These are phyloP conservation scores for Juncus inflexus DNA, from an alignment of 176 grass and related monocot species.

Conservation along the genomic window DNA sequence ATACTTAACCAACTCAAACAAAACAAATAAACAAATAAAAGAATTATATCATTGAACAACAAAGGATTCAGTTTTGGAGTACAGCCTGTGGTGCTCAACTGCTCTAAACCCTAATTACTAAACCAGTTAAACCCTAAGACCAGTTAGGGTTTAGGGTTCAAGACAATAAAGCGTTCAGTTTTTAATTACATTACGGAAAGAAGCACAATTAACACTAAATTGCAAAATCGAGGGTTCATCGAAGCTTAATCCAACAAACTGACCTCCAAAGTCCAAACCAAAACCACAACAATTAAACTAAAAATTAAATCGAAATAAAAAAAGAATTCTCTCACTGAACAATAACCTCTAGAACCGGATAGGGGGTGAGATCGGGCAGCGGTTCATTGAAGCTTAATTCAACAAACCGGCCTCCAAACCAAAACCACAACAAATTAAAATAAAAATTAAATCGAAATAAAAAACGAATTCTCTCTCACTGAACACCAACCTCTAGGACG, in stretches of 20 bases:
- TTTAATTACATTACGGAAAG: no score
- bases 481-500: conserved; percentile 52
- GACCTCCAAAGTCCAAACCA: not conserved
- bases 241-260: not conserved
- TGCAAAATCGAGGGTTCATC: not conserved
- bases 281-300: not conserved
- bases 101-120: no score
- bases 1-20: no score
- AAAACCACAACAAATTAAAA: not conserved
- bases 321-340: not conserved
- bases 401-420: not conserved
- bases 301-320: not conserved
- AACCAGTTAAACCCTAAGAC: no score
- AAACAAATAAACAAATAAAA: no score
- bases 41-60: no score
- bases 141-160: no score
- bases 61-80: no score
- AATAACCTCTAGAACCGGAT: conserved; percentile 72
- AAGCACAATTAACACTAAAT: no score
- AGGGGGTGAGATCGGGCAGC: no score
- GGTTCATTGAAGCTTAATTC: not conserved
- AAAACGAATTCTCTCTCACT: not conserved
- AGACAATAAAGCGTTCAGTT: no score
- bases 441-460: not conserved
- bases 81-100: no score